These are phyloP conservation scores for Casuarina glauca DNA, from an alignment of 306 rosid species.

Conservation along the genomic window DNA sequence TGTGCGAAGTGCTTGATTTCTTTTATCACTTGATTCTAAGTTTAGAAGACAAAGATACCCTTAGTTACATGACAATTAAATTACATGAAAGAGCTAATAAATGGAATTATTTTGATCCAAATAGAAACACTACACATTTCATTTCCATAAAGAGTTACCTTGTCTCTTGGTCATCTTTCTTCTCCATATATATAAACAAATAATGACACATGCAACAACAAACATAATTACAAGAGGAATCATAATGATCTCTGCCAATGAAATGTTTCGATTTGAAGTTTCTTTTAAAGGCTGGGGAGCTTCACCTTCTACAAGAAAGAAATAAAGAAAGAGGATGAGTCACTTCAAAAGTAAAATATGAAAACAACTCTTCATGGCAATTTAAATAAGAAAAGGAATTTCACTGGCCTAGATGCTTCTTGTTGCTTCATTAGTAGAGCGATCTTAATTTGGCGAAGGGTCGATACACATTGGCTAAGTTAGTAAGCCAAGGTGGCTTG, in stretches of 20 bases:
- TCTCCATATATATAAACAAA: neutral
- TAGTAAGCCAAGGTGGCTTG: neutral
- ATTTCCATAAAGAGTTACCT: slow-evolving; percentile 10
- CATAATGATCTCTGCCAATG: neutral
- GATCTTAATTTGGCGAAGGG: no score
- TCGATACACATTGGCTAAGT: neutral
- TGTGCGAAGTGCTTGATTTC: slow-evolving; percentile 5
- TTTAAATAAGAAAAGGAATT: no score
- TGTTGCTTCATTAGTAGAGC: no score
- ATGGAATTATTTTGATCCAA: neutral
- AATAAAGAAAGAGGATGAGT: neutral
- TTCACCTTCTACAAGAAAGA: neutral
- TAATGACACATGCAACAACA: slow-evolving; percentile 9
- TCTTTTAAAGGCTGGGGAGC: neutral
- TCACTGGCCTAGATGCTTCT: no score
- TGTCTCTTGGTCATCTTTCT: slow-evolving; percentile 11
- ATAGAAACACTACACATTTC: neutral
- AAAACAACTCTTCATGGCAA: no score
- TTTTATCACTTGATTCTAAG: slow-evolving; percentile 25
- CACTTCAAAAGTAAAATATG: no score
- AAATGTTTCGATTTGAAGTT: neutral
- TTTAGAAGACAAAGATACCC: neutral
- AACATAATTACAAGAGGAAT: neutral
- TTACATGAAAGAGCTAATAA: neutral
- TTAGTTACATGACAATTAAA: neutral